Percentiles rank a stretch among this genome's conserved stretches.
These are phyloP conservation scores for Eutrema heterophyllum DNA, from an alignment of 345 rosid species.

Conservation along the genomic window DNA sequence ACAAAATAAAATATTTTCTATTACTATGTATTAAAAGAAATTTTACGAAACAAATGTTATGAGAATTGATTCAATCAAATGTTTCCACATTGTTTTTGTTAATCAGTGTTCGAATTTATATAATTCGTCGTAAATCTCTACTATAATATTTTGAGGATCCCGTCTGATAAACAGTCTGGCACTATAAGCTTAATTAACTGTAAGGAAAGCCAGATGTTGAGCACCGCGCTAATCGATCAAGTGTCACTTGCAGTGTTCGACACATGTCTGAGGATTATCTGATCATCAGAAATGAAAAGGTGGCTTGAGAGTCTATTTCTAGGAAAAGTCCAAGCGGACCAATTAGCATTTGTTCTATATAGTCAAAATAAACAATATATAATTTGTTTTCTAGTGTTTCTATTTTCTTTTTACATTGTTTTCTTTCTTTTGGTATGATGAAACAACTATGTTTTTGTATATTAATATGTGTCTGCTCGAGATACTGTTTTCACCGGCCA, in stretches of 20 bases:
- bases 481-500: neutral
- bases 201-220: neutral
- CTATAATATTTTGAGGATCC: neutral
- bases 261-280: neutral
- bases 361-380: neutral
- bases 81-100: no score
- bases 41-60: no score
- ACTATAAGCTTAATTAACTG: neutral
- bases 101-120: no score
- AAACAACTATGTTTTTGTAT: no score
- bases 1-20: no score
- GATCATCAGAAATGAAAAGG: neutral
- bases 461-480: neutral
- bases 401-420: neutral
- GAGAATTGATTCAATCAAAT: no score
- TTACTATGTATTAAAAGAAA: no score
- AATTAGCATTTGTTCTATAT: neutral
- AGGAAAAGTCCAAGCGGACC: constrained; percentile 8
- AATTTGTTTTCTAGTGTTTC: neutral
- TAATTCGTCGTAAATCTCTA: no score
- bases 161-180: neutral
- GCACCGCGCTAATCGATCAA: neutral
- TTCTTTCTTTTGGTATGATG: neutral
- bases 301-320: neutral
- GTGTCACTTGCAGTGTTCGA: neutral